A percentile compares a stretch with the other conserved stretches of the same genome.
phyloP scores from a whole-genome alignment of 179 eudicot genomes.

The Patellifolia procumbens region DNA sequence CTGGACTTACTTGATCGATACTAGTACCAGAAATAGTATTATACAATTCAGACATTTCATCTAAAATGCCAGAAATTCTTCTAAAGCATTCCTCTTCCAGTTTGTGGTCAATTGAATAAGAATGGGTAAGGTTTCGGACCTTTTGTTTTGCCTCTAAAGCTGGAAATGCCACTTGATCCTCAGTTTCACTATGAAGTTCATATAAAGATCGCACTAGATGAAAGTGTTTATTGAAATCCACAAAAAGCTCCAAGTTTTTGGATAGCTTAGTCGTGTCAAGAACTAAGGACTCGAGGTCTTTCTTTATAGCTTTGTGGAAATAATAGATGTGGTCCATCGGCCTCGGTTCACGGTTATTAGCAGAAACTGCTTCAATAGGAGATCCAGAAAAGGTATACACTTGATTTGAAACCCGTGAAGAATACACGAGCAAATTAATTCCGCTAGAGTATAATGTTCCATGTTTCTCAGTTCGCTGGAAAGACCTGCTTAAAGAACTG shows the following conservation, averaged over 20 bases:
- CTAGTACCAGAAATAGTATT: conserved; percentile 27
- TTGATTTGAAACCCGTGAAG: conserved; percentile 40
- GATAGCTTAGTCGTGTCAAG: conserved; percentile 53
- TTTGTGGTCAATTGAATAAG: conserved; percentile 82
- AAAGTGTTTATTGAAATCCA: conserved; percentile 60
- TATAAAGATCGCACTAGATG: conserved; percentile 48
- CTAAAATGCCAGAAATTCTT: conserved; percentile 56
- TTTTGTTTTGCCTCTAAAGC: conserved; percentile 76
- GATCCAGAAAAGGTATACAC: conserved; percentile 33
- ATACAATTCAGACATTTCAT: conserved; percentile 51
- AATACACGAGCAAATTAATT: conserved; percentile 44
- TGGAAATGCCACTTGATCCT: conserved; percentile 90
- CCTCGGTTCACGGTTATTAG: conserved; percentile 46
- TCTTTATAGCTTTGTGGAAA: conserved; percentile 88
- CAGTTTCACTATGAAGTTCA: conserved; percentile 78
- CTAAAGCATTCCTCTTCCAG: conserved; percentile 61
- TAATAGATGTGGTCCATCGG: conserved; percentile 79
- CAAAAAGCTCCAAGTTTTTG: conserved; percentile 44
- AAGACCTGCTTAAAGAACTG: conserved; percentile 33
- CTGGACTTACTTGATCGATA: conserved; percentile 27
- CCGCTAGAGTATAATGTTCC: conserved; percentile 43
- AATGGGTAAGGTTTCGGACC: conserved; percentile 61
- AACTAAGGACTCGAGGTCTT: conserved; percentile 71
- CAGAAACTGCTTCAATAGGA: conserved; percentile 34
- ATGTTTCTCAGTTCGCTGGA: conserved; percentile 31